phyloP scores from a whole-genome alignment of 2,329 filamentous ascomycete species.

The Trichoderma koningiopsis region DNA sequence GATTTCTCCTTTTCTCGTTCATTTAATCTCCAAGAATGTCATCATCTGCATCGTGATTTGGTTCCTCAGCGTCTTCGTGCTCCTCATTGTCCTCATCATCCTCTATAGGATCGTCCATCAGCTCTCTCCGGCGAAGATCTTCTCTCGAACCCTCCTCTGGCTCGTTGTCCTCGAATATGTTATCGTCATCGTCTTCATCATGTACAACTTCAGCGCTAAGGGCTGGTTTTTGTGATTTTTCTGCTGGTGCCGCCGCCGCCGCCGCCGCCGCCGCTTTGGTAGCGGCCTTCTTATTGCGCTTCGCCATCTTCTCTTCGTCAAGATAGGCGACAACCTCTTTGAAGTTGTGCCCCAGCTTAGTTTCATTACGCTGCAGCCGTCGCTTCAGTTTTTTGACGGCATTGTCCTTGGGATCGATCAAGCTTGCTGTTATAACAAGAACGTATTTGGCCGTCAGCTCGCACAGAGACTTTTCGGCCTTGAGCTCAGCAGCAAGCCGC shows the following conservation, averaged over 20 bases:
- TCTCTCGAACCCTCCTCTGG: slow-evolving; percentile 62
- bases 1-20: slow-evolving; percentile 23
- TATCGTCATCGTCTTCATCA: slow-evolving; percentile 44
- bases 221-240: slow-evolving; percentile 39
- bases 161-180: slow-evolving; percentile 52
- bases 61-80: slow-evolving; percentile 32
- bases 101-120: slow-evolving; percentile 51
- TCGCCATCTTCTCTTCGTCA: slow-evolving; percentile 65
- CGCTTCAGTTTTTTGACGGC: slow-evolving; percentile 66
- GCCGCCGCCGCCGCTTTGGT: slow-evolving; percentile 24
- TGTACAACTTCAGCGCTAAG: slow-evolving; percentile 50
- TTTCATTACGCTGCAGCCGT: slow-evolving; percentile 76
- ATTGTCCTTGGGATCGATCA: slow-evolving; percentile 67
- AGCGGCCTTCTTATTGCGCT: slow-evolving; percentile 45
- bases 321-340: slow-evolving; percentile 81
- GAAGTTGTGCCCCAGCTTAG: slow-evolving; percentile 80
- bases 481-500: slow-evolving; percentile 65
- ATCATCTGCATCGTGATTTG: slow-evolving; percentile 46
- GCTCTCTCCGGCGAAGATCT: slow-evolving; percentile 57
- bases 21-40: slow-evolving; percentile 50
- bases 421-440: slow-evolving; percentile 72
- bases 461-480: slow-evolving; percentile 84
- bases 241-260: slow-evolving; percentile 26
- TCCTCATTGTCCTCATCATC: slow-evolving; percentile 39
- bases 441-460: slow-evolving; percentile 84